phyloP scores from a whole-genome alignment of 2,329 filamentous ascomycete genomes.

The Aureobasidium leucospermi region DNA sequence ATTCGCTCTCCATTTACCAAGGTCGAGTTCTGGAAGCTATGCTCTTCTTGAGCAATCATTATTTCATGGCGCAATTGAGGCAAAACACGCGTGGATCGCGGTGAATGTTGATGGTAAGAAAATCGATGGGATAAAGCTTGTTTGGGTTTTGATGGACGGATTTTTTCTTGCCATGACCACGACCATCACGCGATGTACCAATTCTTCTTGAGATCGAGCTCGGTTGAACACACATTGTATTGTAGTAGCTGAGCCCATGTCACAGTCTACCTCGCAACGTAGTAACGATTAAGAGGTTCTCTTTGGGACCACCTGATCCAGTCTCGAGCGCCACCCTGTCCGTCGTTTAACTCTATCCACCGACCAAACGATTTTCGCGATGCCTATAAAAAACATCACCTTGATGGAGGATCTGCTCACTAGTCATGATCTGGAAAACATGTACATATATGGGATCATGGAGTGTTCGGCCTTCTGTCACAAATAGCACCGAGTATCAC shows the following conservation, averaged over 20 bases:
- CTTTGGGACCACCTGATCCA: not conserved
- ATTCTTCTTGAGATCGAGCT: too few species aligned
- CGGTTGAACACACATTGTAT: too few species aligned
- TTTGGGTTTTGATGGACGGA: not conserved
- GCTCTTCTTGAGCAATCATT: not conserved
- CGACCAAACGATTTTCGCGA: not conserved
- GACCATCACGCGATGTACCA: not conserved
- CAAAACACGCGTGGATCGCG: not conserved
- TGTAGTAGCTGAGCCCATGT: too few species aligned
- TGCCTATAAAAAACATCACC: not conserved
- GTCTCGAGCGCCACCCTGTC: not conserved
- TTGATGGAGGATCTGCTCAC: not conserved
- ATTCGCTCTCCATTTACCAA: conserved; percentile 15
- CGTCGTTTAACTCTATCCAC: not conserved
- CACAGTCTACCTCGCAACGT: too few species aligned
- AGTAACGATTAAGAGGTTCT: not conserved
- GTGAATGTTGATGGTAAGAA: not conserved
- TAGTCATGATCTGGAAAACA: not conserved
- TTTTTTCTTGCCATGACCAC: not conserved
- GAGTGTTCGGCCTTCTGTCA: too few species aligned
- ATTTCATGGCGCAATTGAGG: not conserved
- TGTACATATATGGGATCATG: too few species aligned
- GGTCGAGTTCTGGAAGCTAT: not conserved
- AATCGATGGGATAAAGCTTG: not conserved
- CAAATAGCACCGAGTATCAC: not conserved